phyloP scores from a whole-genome alignment of 305 asterid genomes.

The Fraxinus platypoda region DNA sequence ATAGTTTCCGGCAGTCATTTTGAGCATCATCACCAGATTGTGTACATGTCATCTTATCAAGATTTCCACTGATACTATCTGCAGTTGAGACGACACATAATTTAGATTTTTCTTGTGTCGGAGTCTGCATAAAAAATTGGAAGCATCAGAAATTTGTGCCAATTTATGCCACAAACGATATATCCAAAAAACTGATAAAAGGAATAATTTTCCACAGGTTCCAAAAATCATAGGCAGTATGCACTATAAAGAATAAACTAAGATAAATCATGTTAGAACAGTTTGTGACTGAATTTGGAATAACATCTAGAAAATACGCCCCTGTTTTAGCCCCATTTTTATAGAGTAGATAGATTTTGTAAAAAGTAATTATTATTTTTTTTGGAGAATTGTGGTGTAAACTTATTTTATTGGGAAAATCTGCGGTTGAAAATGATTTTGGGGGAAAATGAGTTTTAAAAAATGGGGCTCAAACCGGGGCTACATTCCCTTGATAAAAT shows the following conservation, averaged over 20 bases:
- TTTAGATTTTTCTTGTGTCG: conserved; percentile 37
- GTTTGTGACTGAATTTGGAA: neutral
- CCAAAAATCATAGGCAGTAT: neutral
- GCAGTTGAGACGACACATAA: conserved; percentile 29
- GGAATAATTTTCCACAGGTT: neutral
- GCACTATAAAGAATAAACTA: neutral
- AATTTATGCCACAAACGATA: conserved; percentile 8
- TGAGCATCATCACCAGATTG: conserved; percentile 43
- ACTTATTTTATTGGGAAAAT: neutral
- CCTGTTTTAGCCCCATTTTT: neutral
- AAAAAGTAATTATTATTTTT: neutral
- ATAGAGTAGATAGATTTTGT: neutral
- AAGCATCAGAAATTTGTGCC: conserved; percentile 36
- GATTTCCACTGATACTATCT: conserved; percentile 27
- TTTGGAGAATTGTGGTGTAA: no score
- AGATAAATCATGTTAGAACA: neutral
- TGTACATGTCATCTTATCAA: conserved; percentile 36
- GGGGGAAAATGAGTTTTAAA: neutral
- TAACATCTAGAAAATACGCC: neutral
- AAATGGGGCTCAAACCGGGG: neutral
- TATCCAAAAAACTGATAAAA: neutral
- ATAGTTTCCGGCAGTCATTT: conserved; percentile 29
- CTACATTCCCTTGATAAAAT: neutral
- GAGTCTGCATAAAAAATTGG: conserved; percentile 44
- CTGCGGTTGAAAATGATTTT: neutral